Conservation (phyloP, 139 green algal genomes). For the Coelastrella sp. region DNA sequence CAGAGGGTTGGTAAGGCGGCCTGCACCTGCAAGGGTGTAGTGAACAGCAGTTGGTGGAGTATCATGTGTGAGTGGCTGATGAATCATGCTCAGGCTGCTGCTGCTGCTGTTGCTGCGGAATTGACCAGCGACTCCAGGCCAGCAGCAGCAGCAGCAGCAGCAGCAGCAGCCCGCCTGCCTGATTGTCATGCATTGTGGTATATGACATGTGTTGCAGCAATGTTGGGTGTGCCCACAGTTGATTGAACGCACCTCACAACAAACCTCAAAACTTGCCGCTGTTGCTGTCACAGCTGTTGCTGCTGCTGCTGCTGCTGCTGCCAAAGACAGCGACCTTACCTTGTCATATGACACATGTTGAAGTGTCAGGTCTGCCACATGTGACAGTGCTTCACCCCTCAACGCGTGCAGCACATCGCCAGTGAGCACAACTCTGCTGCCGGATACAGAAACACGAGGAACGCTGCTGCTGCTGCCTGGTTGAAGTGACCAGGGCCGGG, state of each 20-base stretch:
- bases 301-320: background rate
- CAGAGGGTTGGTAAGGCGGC: background rate
- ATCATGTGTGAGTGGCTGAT: no score
- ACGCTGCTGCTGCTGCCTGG: background rate
- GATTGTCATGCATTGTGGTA: background rate
- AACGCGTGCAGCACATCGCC: background rate
- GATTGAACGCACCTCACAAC: no score
- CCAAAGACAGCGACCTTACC: background rate
- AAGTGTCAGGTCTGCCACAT: slow-evolving; percentile 14
- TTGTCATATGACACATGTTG: background rate
- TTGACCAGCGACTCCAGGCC: background rate
- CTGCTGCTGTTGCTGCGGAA: no score
- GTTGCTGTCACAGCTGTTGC: no score
- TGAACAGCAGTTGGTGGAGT: background rate
- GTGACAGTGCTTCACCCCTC: background rate
- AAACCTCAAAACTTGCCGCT: no score
- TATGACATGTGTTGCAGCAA: background rate
- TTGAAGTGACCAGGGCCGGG: background rate
- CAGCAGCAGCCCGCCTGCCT: background rate
- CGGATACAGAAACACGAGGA: slow-evolving; percentile 12
- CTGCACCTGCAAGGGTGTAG: background rate
- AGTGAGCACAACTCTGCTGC: background rate
- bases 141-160: background rate
- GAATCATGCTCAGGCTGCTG: no score
- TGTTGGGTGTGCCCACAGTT: no score